Evolutionary conservation across 225 moss, liverwort and hornwort genomes (phyloP), one percentile per base, ranked within the genome.

Genomic region (Ulota crispa): DNA sequence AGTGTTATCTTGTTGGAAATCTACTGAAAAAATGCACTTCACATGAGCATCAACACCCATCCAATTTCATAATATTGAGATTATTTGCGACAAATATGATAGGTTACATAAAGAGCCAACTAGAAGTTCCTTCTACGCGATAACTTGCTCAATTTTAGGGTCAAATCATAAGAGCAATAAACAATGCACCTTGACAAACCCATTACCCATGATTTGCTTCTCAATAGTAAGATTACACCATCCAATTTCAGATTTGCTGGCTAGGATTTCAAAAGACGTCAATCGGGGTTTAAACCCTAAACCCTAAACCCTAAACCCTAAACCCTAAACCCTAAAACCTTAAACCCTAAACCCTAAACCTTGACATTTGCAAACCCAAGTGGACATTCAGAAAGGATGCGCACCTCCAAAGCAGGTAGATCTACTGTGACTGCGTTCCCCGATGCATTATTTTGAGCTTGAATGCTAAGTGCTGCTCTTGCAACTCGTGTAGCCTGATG

Each of bases 361-460:
- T 21, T 73, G 68, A 68, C 14, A 68, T 75, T 37, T 45, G n/a
- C 43, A 62, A 60, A 28, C 18, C 28, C 45, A 36, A 14, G 45
- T 45, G 13, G 9, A 47, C 30, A 64, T 42, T 18, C 7, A 47
- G 11, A 28, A 45, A 53, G 14, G 6, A 9, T 26, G 27, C 52
- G 73, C 78, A 91, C 94, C 91, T 91, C 90, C 55, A 99, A 90
- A 64, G 87, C 71, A 77, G 93, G 83, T 28, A 95, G 64, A 80
- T 91, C 91, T 54, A 99, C 76, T 30, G 85, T n/a, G 19, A 82
- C 86, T 32, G 95, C 87, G 54, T 77, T 87, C 64, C 83, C 88
- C 4, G 72, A 64, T 16, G 84, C 85, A 60, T 68, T 64, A 28
- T 84, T 80, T 32, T 84, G 80, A 21, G 87, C 34, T 75, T 92